Evolutionary conservation across 2,329 filamentous ascomycete species (phyloP).

Genomic region (Colletotrichum sp.): DNA sequence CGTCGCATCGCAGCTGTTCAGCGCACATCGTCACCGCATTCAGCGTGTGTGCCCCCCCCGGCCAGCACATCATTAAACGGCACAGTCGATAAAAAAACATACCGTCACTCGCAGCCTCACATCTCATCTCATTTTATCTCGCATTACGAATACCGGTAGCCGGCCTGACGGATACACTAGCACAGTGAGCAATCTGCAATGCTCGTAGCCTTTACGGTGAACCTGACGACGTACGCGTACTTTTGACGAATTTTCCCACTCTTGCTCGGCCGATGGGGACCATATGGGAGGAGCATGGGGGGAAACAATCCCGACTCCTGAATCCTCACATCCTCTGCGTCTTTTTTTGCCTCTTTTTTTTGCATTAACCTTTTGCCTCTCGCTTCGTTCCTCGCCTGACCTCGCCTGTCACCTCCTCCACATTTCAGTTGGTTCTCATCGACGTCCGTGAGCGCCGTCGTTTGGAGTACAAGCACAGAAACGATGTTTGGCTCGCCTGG

Average conservation of each 20-base stretch:
- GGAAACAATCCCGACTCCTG: not conserved
- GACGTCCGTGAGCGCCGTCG: not conserved
- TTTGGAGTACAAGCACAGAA: not conserved
- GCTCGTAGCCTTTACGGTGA: not conserved
- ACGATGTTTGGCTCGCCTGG: not conserved
- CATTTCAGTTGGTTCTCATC: not conserved
- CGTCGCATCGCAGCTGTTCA: not conserved
- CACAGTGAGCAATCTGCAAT: not conserved
- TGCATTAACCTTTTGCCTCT: not conserved
- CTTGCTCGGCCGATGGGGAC: not conserved
- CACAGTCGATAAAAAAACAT: not conserved
- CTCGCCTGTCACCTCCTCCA: not conserved
- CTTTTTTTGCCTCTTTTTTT: not conserved
- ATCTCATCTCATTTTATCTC: constrained; percentile 3
- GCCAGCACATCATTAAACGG: not conserved
- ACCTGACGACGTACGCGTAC: not conserved
- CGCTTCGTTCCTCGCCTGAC: not conserved
- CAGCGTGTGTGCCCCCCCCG: not conserved
- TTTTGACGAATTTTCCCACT: not conserved
- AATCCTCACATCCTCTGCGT: not conserved
- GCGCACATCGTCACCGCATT: not conserved
- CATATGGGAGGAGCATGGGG: not conserved
- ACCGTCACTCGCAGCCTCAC: not conserved
- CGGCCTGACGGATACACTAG: not conserved
- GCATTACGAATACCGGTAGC: not conserved